Evolutionary conservation across 352 stramenopile species (phyloP).

Genomic region (Phytopythium montanum): DNA sequence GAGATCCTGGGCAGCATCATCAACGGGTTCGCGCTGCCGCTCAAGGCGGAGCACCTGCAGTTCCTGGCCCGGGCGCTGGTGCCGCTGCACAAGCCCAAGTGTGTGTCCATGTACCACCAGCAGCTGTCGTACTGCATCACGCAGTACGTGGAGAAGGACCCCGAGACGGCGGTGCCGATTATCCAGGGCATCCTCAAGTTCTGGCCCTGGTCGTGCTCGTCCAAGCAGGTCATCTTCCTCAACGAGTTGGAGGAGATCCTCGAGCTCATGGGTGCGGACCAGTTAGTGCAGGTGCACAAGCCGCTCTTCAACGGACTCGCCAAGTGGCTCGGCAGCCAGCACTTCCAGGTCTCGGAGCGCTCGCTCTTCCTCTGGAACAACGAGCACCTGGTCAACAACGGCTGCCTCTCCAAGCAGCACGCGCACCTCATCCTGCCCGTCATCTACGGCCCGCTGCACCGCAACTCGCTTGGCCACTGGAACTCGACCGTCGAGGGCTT

Average conservation of each 20-base stretch:
- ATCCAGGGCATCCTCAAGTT: conserved; percentile 94
- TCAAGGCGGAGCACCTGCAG: conserved; percentile 97
- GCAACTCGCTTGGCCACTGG: conserved; percentile 93
- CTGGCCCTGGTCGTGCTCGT: conserved; percentile 93
- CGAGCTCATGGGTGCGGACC: conserved; percentile 90
- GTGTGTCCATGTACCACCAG: conserved; percentile 97
- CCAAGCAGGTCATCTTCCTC: conserved; percentile 96
- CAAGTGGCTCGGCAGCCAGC: conserved; percentile 91
- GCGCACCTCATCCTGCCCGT: conserved; percentile 92
- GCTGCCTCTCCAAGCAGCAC: conserved; percentile 92
- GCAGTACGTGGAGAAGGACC: conserved; percentile 99
- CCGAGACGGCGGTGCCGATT: conserved; percentile 94
- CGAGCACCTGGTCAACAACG: conserved; percentile 96
- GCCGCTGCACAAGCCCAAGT: conserved; percentile 98
- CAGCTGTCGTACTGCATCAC: conserved; percentile 99
- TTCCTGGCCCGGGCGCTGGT: conserved; percentile 96
- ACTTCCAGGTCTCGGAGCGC: conserved; percentile 97
- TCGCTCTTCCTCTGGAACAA: conserved; percentile 99
- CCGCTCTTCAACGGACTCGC: conserved; percentile 75
- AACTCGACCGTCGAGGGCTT: conserved; percentile 97
- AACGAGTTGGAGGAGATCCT: conserved; percentile 99
- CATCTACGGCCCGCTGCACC: conserved; percentile 91
- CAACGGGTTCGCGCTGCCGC: conserved; percentile 99
- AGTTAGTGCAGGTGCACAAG: conserved; percentile 76
- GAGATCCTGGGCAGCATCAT: conserved; percentile 98